Percentiles rank a stretch among this genome's conserved stretches.
phyloP scores from a whole-genome alignment of 371 early-diverging fungal species.

The Syncephalis plumigaleata region DNA sequence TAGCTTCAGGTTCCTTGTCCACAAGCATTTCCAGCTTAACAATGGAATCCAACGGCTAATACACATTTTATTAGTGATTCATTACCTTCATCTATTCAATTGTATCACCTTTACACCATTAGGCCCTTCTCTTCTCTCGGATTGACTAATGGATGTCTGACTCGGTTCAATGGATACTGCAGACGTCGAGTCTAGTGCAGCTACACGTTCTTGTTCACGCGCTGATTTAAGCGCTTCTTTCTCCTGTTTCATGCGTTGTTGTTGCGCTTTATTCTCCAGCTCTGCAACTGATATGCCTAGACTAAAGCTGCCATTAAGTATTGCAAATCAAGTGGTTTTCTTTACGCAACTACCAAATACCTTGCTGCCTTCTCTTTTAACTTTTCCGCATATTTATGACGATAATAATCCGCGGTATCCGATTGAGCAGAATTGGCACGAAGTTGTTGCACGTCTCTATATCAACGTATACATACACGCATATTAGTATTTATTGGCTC shows the following conservation, averaged over 20 bases:
- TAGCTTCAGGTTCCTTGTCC: slow-evolving; percentile 39
- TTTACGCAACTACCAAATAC: no score
- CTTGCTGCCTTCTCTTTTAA: slow-evolving; percentile 37
- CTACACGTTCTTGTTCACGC: neutral
- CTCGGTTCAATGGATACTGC: neutral
- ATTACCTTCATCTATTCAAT: neutral
- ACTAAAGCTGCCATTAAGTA: no score
- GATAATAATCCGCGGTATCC: slow-evolving; percentile 26
- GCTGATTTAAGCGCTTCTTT: neutral
- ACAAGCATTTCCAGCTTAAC: slow-evolving; percentile 51
- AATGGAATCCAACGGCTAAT: slow-evolving; percentile 54
- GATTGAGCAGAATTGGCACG: slow-evolving; percentile 4
- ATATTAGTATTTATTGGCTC: no score
- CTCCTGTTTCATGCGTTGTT: slow-evolving; percentile 3
- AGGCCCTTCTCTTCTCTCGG: neutral
- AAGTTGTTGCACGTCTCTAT: no score
- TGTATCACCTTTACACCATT: neutral
- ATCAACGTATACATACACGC: no score
- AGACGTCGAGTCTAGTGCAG: neutral
- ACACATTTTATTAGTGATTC: neutral
- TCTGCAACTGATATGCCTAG: slow-evolving; percentile 2
- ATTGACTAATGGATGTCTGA: no score
- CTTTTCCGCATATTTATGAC: slow-evolving; percentile 54
- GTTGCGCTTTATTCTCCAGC: neutral
- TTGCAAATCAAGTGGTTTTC: no score